Evolutionary conservation across 768 basidiomycete species (phyloP), one percentile per base, ranked within the genome.

Genomic region (Erythrobasidium yunnanense): DNA sequence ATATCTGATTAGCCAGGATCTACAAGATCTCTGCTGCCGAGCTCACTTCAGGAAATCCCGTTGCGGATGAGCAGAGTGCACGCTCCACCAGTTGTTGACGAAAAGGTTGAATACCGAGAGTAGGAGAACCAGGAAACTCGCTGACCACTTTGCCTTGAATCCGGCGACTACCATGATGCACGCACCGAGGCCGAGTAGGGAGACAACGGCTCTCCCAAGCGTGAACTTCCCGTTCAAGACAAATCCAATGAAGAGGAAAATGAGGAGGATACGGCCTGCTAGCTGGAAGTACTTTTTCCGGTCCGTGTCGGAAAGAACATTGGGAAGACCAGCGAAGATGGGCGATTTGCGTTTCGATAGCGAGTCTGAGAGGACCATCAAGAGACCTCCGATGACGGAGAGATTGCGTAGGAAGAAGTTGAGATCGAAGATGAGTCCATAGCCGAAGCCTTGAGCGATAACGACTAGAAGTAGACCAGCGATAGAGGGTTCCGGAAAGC

Each of bases 381-480:
- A 85, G 50, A 99, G 84, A 58, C 95, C 95, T 62, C 95, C 95
- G 68, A 97, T 90, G 75, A 99, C 95, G 69, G 86, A 88, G 65
- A 99, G 82, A 78, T 97, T 99, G 76, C 95, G 91, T 49, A 97
- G 86, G 90, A 99, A 99, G 83, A 99, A 99, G 79, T 88, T 97
- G 76, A 97, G 82, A 81, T 97, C 95, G 77, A 99, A 99, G 74
- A 99, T 93, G 76, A 99, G 87, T 33, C 95, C 95, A 74, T 99
- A 99, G 71, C 95, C 95, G 71, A 99, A 87, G 49, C 93, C 93
- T 78, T 99, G 95, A 49, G 91, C 84, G 72, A 97, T 78, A 65
- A 99, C 92, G 54, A 97, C 95, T 54, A 80, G 81, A 58, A 97
- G 81, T 50, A 99, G 86, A 71, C 90, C 91, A 50, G 84, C 84